Evolutionary conservation across 73 alveolate genomes (phyloP), one percentile per base, ranked within the genome.

Genomic region (Paramecium tetraurelia): DNA sequence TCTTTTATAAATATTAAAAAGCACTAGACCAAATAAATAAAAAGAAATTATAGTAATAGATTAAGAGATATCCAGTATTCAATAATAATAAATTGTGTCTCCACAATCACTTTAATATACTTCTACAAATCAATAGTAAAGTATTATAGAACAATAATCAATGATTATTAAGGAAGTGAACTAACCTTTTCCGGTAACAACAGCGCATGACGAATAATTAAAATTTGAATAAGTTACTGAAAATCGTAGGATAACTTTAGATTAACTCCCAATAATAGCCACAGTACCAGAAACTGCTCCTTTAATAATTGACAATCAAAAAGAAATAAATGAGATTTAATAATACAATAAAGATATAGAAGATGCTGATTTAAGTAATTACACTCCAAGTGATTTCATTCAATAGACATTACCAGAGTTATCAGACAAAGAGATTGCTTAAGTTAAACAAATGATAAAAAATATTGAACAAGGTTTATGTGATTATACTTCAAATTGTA

Each of bases 271-370:
- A 16, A 41, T 38, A 29, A 75, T 75, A 12, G 58, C 58, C 1
- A 35, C 58, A 1, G 68, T 38, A 3, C 87, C 87, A 75, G 87
- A 75, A 22, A 53, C 69, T 3, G 9, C 59, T 8, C 59, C 59
- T 1, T 9, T 35, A 41, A 29, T 11, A 5, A 29, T 21, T 10
- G 38, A 75, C 5, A 29, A 75, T 29, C 38, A 21, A 0, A 20
- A 40, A n/a, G 70, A 80, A 80, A 35, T 80, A 20, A 48, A 80
- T 80, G 90, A 80, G 18, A 24, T 80, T 10, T 20, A 72, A 72
- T 72, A 72, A 72, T 72, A 24, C 21, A 48, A 41, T 80, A 22
- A 41, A 80, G 90, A 80, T 38, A 80, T 80, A 27, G 72, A 80
- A 0, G 90, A 80, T 11, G 76, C 46, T 6, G 90, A 31, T 22